These are phyloP conservation scores for Cryptosporidium tyzzeri DNA, from an alignment of 169 alveolate species.

Conservation along the genomic window DNA sequence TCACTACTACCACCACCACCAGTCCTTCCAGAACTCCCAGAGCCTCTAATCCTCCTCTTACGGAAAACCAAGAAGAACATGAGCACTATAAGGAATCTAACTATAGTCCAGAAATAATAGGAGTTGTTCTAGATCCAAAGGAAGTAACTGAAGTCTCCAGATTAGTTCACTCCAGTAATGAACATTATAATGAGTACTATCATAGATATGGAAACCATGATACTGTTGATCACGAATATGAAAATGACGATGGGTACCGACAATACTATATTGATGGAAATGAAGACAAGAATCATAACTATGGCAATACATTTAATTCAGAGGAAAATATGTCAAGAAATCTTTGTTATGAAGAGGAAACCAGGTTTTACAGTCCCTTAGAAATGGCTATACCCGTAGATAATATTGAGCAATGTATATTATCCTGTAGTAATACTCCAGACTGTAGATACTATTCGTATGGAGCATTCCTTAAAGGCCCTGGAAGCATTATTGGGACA, in stretches of 20 bases:
- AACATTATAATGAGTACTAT: constrained; percentile 3
- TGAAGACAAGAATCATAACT: not conserved
- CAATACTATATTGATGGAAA: constrained; percentile 3
- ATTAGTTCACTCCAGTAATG: constrained; percentile 45
- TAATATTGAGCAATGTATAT: constrained; percentile 61
- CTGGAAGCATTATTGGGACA: constrained; percentile 39
- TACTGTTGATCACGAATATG: not conserved
- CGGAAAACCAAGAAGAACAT: not conserved
- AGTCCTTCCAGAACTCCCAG: not conserved
- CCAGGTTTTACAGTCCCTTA: constrained; percentile 64
- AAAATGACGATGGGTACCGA: not conserved
- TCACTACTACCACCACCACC: not conserved
- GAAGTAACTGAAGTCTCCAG: constrained; percentile 60
- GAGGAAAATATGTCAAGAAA: constrained; percentile 2
- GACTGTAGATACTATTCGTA: constrained; percentile 67
- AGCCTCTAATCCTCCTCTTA: not conserved
- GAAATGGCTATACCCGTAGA: constrained; percentile 75
- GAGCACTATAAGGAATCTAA: not conserved
- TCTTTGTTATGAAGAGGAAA: constrained; percentile 67
- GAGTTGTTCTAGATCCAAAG: constrained; percentile 65
- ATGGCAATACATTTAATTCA: not conserved
- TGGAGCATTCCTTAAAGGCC: constrained; percentile 71
- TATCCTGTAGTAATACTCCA: constrained; percentile 71
- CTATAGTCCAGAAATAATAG: constrained; percentile 64
- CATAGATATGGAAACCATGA: not conserved